These are phyloP conservation scores for Blumeria hordei DNA, from an alignment of 2,329 filamentous ascomycete genomes.

Conservation along the genomic window DNA sequence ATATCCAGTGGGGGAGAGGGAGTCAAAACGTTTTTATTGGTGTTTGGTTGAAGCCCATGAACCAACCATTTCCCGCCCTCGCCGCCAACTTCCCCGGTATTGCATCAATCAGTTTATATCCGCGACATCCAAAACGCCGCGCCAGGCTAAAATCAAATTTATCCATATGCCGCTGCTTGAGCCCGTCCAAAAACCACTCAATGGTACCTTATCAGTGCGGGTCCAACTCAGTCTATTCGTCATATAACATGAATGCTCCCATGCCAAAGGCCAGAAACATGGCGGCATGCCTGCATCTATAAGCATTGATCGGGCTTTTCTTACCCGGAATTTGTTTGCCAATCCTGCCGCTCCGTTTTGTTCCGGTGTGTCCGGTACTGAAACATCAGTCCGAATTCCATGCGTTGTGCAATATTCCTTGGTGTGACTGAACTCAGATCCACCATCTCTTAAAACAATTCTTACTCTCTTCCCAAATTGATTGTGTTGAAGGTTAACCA, in stretches of 20 bases:
- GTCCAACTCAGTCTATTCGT: background rate
- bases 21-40: too few relatives aligned
- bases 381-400: too few relatives aligned
- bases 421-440: too few relatives aligned
- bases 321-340: too few relatives aligned
- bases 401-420: too few relatives aligned
- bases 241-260: background rate
- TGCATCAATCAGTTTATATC: background rate
- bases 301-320: background rate
- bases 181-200: background rate
- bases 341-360: background rate
- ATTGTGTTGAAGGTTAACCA: too few relatives aligned
- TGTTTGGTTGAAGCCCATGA: too few relatives aligned
- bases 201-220: background rate
- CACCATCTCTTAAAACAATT: too few relatives aligned
- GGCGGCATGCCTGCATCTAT: background rate
- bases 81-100: background rate
- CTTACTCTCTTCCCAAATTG: too few relatives aligned
- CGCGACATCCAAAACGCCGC: background rate
- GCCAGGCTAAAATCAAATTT: background rate
- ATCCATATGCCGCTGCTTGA: background rate
- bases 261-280: background rate
- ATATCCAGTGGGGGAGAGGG: too few relatives aligned
- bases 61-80: background rate
- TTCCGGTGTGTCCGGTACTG: background rate